These are phyloP conservation scores for Chaetoscypha palmicola DNA, from an alignment of 2,329 filamentous ascomycete species.

Conservation along the genomic window DNA sequence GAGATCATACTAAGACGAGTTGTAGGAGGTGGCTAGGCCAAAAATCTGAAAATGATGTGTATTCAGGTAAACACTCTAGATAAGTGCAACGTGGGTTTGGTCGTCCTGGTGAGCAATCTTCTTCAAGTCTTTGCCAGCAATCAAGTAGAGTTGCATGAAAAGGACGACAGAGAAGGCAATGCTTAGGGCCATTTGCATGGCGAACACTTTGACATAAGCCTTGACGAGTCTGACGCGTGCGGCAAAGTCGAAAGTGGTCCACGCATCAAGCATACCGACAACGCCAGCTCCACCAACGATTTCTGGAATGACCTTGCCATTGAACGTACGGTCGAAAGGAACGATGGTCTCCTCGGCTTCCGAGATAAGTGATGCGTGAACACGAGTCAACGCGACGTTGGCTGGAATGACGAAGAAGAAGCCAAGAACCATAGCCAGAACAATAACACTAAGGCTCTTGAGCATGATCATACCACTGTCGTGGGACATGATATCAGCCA, in stretches of 20 bases:
- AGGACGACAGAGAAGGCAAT: conserved; percentile 44
- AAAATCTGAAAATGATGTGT: too few relatives aligned
- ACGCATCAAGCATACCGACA: conserved; percentile 67
- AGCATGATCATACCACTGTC: conserved; percentile 34
- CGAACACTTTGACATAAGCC: conserved; percentile 65
- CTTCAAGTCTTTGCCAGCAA: conserved; percentile 32
- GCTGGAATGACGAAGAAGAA: conserved; percentile 67
- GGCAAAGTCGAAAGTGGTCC: conserved; percentile 67
- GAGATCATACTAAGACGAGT: too few relatives aligned
- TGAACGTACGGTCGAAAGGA: conserved; percentile 82
- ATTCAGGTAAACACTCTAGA: neutral
- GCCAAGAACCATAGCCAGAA: conserved; percentile 43
- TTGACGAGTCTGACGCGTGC: conserved; percentile 68
- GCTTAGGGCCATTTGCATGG: conserved; percentile 43
- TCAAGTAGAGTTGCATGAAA: conserved; percentile 44
- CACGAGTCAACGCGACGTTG: conserved; percentile 67
- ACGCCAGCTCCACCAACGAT: conserved; percentile 67
- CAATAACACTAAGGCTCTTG: conserved; percentile 41
- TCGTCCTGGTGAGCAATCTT: conserved; percentile 7
- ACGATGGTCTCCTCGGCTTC: conserved; percentile 78
- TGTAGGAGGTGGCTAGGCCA: too few relatives aligned
- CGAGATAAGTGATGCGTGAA: conserved; percentile 80
- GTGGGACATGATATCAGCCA: conserved; percentile 29
- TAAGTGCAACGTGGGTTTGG: neutral
- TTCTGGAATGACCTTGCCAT: conserved; percentile 66